Percentiles rank a stretch among this genome's conserved stretches.
phyloP scores from a whole-genome alignment of 805 yeast genomes.

The Nakazawaea populi region DNA sequence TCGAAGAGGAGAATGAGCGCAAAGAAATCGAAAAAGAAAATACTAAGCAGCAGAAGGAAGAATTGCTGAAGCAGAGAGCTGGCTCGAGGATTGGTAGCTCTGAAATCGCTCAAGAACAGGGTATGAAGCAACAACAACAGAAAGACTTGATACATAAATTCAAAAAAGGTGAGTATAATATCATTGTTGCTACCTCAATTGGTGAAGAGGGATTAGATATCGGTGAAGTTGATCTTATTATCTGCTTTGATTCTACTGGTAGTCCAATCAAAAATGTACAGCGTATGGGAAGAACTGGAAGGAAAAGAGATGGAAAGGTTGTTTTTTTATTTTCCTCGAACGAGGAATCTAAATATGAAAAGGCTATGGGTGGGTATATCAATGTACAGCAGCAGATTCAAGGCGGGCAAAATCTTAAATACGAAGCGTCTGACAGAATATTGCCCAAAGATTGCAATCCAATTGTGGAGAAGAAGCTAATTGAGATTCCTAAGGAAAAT shows the following conservation, averaged over 20 bases:
- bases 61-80: conserved; percentile 13
- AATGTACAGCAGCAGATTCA: conserved; percentile 68
- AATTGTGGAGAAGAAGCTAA: conserved; percentile 43
- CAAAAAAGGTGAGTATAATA: conserved; percentile 66
- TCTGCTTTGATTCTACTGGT: conserved; percentile 88
- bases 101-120: conserved; percentile 69
- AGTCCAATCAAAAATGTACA: conserved; percentile 93
- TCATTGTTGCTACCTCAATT: conserved; percentile 90
- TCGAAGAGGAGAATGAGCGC: conserved; percentile 25
- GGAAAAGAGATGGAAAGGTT: conserved; percentile 86
- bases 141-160: conserved; percentile 72
- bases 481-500: conserved; percentile 71
- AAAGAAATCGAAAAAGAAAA: conserved; percentile 22
- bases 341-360: conserved; percentile 74
- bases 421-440: conserved; percentile 55
- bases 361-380: conserved; percentile 80
- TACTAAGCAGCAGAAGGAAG: conserved; percentile 13
- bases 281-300: conserved; percentile 97
- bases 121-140: conserved; percentile 90
- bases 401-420: conserved; percentile 35
- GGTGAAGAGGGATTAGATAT: conserved; percentile 99
- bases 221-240: conserved; percentile 93
- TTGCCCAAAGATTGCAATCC: conserved; percentile 58
- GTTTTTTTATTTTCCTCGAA: conserved; percentile 67
- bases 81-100: conserved; percentile 48